Conservation (phyloP, 805 yeast species). For the Sugiyamaella mastotermitis region DNA sequence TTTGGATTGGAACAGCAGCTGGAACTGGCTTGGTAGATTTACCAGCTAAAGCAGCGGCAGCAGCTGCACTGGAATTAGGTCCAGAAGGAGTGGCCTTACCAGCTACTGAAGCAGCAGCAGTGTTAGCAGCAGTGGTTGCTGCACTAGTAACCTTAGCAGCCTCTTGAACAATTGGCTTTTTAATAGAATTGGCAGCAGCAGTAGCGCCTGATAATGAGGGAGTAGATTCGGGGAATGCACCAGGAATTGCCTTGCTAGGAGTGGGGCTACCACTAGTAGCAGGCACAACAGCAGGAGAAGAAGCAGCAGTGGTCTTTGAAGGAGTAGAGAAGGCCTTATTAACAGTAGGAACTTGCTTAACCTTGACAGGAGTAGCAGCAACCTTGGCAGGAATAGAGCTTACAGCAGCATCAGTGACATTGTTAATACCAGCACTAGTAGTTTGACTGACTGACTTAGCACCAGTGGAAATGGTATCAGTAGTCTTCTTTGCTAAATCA, state of each 20-base stretch:
- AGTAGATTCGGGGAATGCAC: constrained; percentile 32
- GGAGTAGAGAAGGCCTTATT: neutral
- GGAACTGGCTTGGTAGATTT: constrained; percentile 1
- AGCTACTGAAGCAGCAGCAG: constrained; percentile 1
- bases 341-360: neutral
- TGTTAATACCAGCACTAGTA: neutral
- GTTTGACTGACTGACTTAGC: too few relatives aligned
- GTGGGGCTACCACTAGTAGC: neutral
- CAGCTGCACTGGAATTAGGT: constrained; percentile 7
- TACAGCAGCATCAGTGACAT: neutral
- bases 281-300: neutral
- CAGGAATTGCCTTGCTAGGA: constrained; percentile 21
- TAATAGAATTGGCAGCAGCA: too few relatives aligned
- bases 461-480: too few relatives aligned
- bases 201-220: neutral
- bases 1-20: neutral
- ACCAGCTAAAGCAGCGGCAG: constrained; percentile 5
- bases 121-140: constrained; percentile 2
- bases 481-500: too few relatives aligned
- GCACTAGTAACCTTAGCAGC: neutral
- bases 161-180: constrained; percentile 1
- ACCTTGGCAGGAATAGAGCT: neutral
- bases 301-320: neutral
- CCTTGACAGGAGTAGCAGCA: neutral
- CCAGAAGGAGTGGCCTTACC: constrained; percentile 1